Evolutionary conservation across 176 grass and related monocot genomes (phyloP).

Genomic region (Cenchrus fungigraminus): DNA sequence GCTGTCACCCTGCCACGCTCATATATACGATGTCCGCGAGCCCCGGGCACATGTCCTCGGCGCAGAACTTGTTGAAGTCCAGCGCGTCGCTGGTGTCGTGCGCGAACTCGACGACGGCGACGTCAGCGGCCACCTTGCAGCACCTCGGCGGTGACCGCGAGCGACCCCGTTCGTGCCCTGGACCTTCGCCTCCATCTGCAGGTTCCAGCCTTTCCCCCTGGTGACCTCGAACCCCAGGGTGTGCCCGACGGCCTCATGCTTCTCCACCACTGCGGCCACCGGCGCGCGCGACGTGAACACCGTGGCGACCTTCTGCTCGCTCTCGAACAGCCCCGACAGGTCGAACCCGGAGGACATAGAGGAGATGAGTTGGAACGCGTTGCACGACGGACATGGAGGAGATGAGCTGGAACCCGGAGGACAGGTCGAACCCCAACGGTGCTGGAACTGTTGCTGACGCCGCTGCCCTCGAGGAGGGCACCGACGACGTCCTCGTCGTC

Average conservation of each 20-base stretch:
- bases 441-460: background rate
- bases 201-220: constrained; percentile 58
- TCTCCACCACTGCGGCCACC: constrained; percentile 53
- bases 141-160: constrained; percentile 69
- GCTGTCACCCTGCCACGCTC: constrained; percentile 86
- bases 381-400: too few species aligned
- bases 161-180: constrained; percentile 43
- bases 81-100: constrained; percentile 65
- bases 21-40: constrained; percentile 79
- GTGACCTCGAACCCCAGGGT: constrained; percentile 57
- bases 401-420: too few species aligned
- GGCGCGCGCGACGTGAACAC: constrained; percentile 78
- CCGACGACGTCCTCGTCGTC: background rate
- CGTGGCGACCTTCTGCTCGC: constrained; percentile 51
- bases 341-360: constrained; percentile 86
- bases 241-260: constrained; percentile 45
- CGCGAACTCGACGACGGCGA: constrained; percentile 73
- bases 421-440: too few species aligned
- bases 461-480: background rate
- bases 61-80: constrained; percentile 86
- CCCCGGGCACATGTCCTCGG: constrained; percentile 53
- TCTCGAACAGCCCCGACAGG: constrained; percentile 87
- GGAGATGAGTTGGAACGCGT: constrained; percentile 95
- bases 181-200: constrained; percentile 50
- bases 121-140: constrained; percentile 66